Conservation (phyloP, 2,329 filamentous ascomycete species). For the Penicillium sp. region DNA sequence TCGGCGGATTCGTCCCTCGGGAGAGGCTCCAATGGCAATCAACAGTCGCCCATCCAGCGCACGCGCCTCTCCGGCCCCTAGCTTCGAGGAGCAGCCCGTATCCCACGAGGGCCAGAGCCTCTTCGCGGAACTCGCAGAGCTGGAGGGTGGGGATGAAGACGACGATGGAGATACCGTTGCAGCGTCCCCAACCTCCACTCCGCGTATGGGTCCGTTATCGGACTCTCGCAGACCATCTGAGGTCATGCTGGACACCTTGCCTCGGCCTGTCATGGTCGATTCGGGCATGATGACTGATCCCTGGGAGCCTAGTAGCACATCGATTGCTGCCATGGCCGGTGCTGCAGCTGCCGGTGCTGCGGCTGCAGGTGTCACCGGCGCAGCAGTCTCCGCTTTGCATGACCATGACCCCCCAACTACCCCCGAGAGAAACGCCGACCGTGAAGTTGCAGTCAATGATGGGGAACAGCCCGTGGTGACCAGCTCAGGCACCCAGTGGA, state of each 20-base stretch:
- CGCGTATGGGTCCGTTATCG: slow-evolving; percentile 26
- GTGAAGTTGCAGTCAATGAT: slow-evolving; percentile 12
- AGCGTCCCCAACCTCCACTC: slow-evolving; percentile 35
- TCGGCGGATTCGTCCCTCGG: slow-evolving; percentile 51
- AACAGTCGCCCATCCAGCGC: slow-evolving; percentile 35
- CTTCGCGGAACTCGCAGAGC: slow-evolving; percentile 80
- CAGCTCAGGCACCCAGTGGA: slow-evolving; percentile 40
- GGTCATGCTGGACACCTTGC: slow-evolving; percentile 17
- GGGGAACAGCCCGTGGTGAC: slow-evolving; percentile 24
- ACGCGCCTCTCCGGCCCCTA: slow-evolving; percentile 50
- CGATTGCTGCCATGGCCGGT: slow-evolving; percentile 4
- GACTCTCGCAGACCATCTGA: slow-evolving; percentile 31
- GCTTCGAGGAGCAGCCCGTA: slow-evolving; percentile 43
- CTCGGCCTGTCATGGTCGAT: slow-evolving; percentile 49
- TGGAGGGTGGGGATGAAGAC: slow-evolving; percentile 66
- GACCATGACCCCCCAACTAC: slow-evolving; percentile 19
- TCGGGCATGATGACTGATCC: slow-evolving; percentile 59
- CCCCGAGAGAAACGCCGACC: slow-evolving; percentile 16
- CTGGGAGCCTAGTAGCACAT: slow-evolving; percentile 40
- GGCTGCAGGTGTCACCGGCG: slow-evolving; percentile 6
- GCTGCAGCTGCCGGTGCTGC: slow-evolving; percentile 9
- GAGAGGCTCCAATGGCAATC: slow-evolving; percentile 39
- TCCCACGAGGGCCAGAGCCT: slow-evolving; percentile 66
- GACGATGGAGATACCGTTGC: slow-evolving; percentile 49
- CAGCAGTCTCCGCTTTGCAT: slow-evolving; percentile 17